Base-by-base conservation (phyloP, 1,139 yeast genomes). In the Geotrichum reessii region DNA sequence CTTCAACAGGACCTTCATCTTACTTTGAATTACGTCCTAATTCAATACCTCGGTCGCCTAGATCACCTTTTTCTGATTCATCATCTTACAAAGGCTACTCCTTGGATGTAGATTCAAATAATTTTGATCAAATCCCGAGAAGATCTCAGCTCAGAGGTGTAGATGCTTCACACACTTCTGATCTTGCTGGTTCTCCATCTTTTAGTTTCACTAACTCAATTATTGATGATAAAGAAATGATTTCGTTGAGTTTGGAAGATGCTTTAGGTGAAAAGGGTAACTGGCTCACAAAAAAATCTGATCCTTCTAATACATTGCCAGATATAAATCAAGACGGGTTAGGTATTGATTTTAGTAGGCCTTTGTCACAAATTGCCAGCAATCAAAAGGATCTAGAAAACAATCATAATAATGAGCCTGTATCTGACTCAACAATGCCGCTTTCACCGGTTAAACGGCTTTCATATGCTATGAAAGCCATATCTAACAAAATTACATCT, bases 201-300 rank as follows among this genome's bases (percentile, higher is more conserved):
- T n/a, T 28, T n/a, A 37, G 47, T 8, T n/a, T 50, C 17, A 25
- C 46, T 31, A 14, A 40, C 12, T 19, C 52, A 3, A 21, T 47
- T 11, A 46, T 47, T 12, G 53, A 52, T 2, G 47, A 47, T 5
- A 21, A 37, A 11, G 25, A 37, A 21, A 50, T 53, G 27, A 31
- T 56, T 11, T 47, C 53, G n/a, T 50, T 44, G 11, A 67, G 67
- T 7, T 57, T 67, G 25, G 61, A 66, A 25, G 69, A 67, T 51
- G 70, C 70, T 1, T 55, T 67, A 44, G 70, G 70, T 3, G 54
- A 51, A 25, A 61, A 63, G 27, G 69, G 69, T 4, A 52, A 56
- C 37, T 56, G 59, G 59, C 59, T 56, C 3, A 40, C 55, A 42
- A 49, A 56, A 48, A 31, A 24, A 11, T 14, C 46, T 25, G 40